Evolutionary conservation across 352 stramenopile species (phyloP), one percentile per base, ranked within the genome.

Genomic region (Pythium phragmiticola): DNA sequence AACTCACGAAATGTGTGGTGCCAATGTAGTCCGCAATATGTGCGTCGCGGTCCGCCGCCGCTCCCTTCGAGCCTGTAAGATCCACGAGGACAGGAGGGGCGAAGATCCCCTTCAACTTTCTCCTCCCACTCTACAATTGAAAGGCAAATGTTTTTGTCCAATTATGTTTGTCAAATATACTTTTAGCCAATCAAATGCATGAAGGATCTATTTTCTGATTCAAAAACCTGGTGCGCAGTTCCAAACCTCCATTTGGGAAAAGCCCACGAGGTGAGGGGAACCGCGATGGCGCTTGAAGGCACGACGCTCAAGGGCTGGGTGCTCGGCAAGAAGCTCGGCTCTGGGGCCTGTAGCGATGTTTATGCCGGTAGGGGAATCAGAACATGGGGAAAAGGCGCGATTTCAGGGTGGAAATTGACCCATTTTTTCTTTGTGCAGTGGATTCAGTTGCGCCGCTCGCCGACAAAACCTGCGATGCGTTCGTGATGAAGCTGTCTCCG

Each of bases 401-500:
- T 26, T 50, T n/a, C 19, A n/a, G 9, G 11, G 34, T 2, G 7
- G 34, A 30, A 50, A 50, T 30, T 50, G 45, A 50, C 45, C n/a
- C n/a, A 5, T 30, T 14, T 19, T n/a, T 21, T 26, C 5, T 13
- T 3, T 4, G 12, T 21, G 8, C 59, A 91, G 82, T 83, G 43
- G 68, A 84, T 54, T 73, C 77, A 1, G 51, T 77, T 6, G 56
- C 46, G 3, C 55, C 77, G 12, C 53, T 88, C 5, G 64, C 55
- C 53, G 50, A 59, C 4, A 74, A 63, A 60, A 57, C 65, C 68
- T 55, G 65, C 64, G 46, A 69, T 57, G 54, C 57, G 41, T 93
- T 84, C 62, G 86, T 92, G 43, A 82, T 92, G 68, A 94, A 94
- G 63, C 55, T 94, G 26, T 94, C 86, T 30, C 79, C 81, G n/a